Evolutionary conservation across 106 monocot genomes (phyloP), one percentile per base, ranked within the genome.

Genomic region (Allium fistulosum): DNA sequence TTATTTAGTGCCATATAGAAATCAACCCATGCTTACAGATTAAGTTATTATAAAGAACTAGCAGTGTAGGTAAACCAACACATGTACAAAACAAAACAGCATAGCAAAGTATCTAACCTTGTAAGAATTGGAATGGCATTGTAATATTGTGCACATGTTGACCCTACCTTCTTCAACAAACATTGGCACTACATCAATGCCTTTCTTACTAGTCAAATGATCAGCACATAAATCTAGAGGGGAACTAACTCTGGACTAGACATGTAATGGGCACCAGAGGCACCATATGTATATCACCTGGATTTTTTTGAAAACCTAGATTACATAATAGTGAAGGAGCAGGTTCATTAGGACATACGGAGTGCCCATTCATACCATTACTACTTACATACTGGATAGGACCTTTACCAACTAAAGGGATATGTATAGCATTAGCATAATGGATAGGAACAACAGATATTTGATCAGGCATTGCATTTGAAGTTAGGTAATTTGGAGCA

Each of bases 41-140:
- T 37, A 45, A 18, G 15, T 47, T 1, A 59, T 3, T 11, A 51
- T 7, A 69, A 28, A 11, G n/a, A 9, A 12, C 7, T 60, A 60
- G 62, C n/a, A 22, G 46, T 17, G 46, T 60, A 51, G 14, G n/a
- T n/a, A n/a, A n/a, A n/a, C n/a, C n/a, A n/a, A n/a, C n/a, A n/a
- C n/a, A n/a, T n/a, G n/a, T n/a, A n/a, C n/a, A n/a, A n/a, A n/a
- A n/a, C n/a, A n/a, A n/a, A n/a, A n/a, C n/a, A n/a, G n/a, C n/a
- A n/a, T n/a, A n/a, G n/a, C n/a, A n/a, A n/a, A 63, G 46, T 9
- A 61, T 58, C 75, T 12, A 59, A 84, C 84, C 84, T 81, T 74
- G 74, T 70, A 49, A 60, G 28, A 62, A 53, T 63, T n/a, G 59
- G 56, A 70, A 51, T 59, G 71, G 27, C n/a, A n/a, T 66, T 55